Conservation (phyloP, 768 basidiomycete species). For the Termitomyces sp. region DNA sequence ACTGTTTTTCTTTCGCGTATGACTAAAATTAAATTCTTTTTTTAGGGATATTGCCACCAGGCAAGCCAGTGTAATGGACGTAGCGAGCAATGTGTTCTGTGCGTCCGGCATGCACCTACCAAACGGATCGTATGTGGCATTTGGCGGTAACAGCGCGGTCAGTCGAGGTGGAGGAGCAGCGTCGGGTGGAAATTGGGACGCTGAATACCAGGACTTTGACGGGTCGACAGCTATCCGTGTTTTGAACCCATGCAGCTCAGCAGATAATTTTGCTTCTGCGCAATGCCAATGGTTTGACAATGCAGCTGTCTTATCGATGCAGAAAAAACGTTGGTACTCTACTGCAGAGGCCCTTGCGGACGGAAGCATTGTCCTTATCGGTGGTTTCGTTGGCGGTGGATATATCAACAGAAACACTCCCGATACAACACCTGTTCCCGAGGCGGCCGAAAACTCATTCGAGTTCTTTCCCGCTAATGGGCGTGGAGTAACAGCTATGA, state of each 20-base stretch:
- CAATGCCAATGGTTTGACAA: constrained; percentile 74
- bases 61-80: constrained; percentile 60
- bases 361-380: constrained; percentile 75
- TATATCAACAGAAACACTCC: constrained; percentile 76
- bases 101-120: constrained; percentile 80
- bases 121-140: constrained; percentile 68
- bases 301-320: constrained; percentile 54
- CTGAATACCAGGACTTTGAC: constrained; percentile 74
- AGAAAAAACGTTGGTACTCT: constrained; percentile 73
- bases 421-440: constrained; percentile 53
- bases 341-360: constrained; percentile 69
- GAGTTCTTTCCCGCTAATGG: constrained; percentile 75
- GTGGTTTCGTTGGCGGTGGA: constrained; percentile 73
- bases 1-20: neutral
- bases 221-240: constrained; percentile 77
- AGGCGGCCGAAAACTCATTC: constrained; percentile 74
- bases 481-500: constrained; percentile 41
- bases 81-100: constrained; percentile 72
- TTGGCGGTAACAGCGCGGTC: constrained; percentile 77
- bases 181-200: constrained; percentile 51
- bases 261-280: constrained; percentile 39
- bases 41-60: constrained; percentile 58
- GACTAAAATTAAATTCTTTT: neutral
- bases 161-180: constrained; percentile 58
- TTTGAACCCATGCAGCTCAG: constrained; percentile 64